These are phyloP conservation scores for Solanum dulcamara DNA, from an alignment of 257 asterid species.

Conservation along the genomic window DNA sequence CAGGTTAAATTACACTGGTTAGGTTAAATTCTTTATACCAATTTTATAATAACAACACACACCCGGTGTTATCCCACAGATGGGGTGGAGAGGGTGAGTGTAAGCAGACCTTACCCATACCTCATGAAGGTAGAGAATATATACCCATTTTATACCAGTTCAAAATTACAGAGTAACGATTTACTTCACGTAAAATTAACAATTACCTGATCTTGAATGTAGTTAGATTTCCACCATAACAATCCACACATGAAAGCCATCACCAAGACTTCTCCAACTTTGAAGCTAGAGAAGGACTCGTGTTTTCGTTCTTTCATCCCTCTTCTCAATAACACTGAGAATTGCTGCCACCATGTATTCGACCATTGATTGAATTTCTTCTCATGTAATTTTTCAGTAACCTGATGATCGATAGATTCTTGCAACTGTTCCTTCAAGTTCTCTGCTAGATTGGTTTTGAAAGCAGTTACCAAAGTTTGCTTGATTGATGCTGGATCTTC, in stretches of 20 bases:
- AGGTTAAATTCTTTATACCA: background rate
- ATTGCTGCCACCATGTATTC: slow-evolving; percentile 68
- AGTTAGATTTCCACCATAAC: slow-evolving; percentile 68
- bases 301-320: slow-evolving; percentile 71
- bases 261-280: slow-evolving; percentile 38
- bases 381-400: background rate
- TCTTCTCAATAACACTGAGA: slow-evolving; percentile 45
- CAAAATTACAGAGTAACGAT: background rate
- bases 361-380: slow-evolving; percentile 38
- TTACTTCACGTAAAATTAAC: background rate
- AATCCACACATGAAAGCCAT: slow-evolving; percentile 46
- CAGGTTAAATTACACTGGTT: background rate
- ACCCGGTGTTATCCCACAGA: background rate
- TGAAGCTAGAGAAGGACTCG: slow-evolving; percentile 50
- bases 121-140: background rate
- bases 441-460: slow-evolving; percentile 19
- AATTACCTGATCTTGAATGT: slow-evolving; percentile 69
- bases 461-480: slow-evolving; percentile 32
- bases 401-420: background rate
- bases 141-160: background rate
- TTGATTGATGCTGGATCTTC: slow-evolving; percentile 35
- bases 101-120: background rate
- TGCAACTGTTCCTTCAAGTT: slow-evolving; percentile 24
- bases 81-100: background rate
- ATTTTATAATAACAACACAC: background rate